Conservation (phyloP, 805 yeast species). For the Lipomyces yamanashiensis region DNA sequence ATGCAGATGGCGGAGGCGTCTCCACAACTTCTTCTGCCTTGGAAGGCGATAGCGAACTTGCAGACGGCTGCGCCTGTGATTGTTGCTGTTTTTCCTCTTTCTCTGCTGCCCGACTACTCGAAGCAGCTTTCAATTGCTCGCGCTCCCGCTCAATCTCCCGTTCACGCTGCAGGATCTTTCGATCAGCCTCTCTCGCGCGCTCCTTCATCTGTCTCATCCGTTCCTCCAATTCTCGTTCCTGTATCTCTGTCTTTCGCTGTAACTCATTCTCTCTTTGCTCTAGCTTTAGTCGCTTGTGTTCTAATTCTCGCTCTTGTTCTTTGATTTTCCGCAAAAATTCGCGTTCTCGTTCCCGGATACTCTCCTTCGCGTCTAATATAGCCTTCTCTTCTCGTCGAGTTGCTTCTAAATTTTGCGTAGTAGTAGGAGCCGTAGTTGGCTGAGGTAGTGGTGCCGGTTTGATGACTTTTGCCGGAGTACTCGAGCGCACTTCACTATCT, state of each 20-base stretch:
- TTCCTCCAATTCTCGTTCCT: not conserved
- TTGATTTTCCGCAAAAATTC: slow-evolving; percentile 3
- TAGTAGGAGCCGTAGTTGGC: not conserved
- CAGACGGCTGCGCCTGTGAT: too few species aligned
- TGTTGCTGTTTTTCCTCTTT: not conserved
- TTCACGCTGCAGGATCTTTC: not conserved
- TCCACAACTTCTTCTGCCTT: not conserved
- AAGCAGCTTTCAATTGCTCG: not conserved
- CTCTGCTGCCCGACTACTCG: not conserved
- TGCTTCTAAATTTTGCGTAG: not conserved
- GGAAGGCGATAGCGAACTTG: not conserved
- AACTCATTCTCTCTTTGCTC: not conserved
- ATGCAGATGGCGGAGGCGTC: slow-evolving; percentile 20
- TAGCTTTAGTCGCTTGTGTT: not conserved
- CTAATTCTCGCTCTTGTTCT: not conserved
- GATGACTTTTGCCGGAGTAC: not conserved
- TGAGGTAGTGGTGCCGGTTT: not conserved
- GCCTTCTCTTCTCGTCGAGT: slow-evolving; percentile 1
- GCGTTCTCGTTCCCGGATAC: not conserved
- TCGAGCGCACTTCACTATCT: too few species aligned
- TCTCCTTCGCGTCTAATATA: not conserved
- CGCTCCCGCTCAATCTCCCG: not conserved
- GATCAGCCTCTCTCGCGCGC: not conserved
- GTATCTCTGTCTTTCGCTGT: not conserved
- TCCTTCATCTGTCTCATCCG: slow-evolving; percentile 10